Evolutionary conservation across 2,329 filamentous ascomycete genomes (phyloP), one percentile per base, ranked within the genome.

Genomic region (Fonsecaea nubica): DNA sequence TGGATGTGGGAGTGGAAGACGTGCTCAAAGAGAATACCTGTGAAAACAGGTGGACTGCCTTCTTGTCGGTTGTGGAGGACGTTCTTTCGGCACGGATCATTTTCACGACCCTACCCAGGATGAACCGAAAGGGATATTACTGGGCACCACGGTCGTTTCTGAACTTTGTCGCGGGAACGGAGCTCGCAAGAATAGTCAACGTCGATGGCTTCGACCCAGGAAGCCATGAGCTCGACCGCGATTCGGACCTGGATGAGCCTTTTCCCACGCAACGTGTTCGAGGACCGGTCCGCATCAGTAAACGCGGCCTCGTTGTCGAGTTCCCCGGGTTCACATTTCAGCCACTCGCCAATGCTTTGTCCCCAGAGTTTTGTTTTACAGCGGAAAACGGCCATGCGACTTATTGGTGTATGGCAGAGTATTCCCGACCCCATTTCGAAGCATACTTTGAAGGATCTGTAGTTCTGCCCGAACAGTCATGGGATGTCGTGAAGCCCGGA

Each of bases 381-480:
- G 18, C 21, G 45, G 45, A 50, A 21, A 21, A 50, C 21, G 40
- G 40, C 40, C 9, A 25, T 21, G 45, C 25, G 9, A 50, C 45
- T 50, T 50, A 50, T 50, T 50, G 45, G 45, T 50, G 45, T 21
- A 25, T 50, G 21, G 25, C 45, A 9, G 45, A 50, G 10, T 50
- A 50, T 25, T 50, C 45, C 21, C 45, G 18, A 4, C 8, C 12
- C 12, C 18, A 50, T 25, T 50, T 50, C 21, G 45, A 25, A 50
- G 45, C 45, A 25, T 50, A 50, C 13, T 50, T 50, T 25, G 45
- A 25, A 21, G 45, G 18, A 8, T 25, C 45, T 50, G 18, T 21
- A 3, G 21, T 50, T 50, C 18, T 50, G n/a, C 45, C 18, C 15
- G 45, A 50, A 21, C 18, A 50, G 2, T 10, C 45, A 9, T 50